Percentiles rank a stretch among this genome's conserved stretches.
Evolutionary conservation across 495 filamentous ascomycete genomes (phyloP).

Genomic region (Choiromyces venosus): DNA sequence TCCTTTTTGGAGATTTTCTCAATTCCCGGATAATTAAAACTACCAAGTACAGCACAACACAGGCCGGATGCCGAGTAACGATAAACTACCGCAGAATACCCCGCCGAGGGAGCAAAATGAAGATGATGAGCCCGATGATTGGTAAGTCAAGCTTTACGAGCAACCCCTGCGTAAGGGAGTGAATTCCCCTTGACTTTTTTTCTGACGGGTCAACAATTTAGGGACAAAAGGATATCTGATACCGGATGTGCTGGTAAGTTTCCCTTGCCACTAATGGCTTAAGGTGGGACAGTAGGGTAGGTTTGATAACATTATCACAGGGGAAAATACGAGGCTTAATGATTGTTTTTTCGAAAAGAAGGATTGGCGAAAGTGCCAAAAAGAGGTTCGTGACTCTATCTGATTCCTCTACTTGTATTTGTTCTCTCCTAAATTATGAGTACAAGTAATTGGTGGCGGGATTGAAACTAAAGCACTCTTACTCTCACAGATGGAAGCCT

Average conservation of each 20-base stretch:
- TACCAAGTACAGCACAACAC: constrained; percentile 39
- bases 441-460: constrained; percentile 21
- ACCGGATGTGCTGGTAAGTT: constrained; percentile 81
- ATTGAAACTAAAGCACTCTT: constrained; percentile 24
- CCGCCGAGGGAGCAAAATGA: constrained; percentile 43
- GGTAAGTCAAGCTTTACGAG: constrained; percentile 54
- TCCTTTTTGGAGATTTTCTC: neutral
- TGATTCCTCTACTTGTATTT: neutral
- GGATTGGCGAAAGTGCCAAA: constrained; percentile 86
- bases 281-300: neutral
- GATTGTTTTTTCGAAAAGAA: constrained; percentile 95
- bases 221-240: constrained; percentile 96
- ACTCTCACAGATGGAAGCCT: constrained; percentile 73
- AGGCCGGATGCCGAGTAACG: constrained; percentile 44
- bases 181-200: neutral
- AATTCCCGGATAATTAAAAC: constrained; percentile 42
- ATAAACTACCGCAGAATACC: constrained; percentile 11
- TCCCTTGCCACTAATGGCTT: neutral
- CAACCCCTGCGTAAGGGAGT: neutral
- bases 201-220: constrained; percentile 40
- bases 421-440: constrained; percentile 10
- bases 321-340: constrained; percentile 82
- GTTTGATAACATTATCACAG: constrained; percentile 47
- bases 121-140: constrained; percentile 92
- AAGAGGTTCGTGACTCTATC: constrained; percentile 63